phyloP scores from a whole-genome alignment of 768 basidiomycete genomes.

The Pleurotus citrinopileatus region DNA sequence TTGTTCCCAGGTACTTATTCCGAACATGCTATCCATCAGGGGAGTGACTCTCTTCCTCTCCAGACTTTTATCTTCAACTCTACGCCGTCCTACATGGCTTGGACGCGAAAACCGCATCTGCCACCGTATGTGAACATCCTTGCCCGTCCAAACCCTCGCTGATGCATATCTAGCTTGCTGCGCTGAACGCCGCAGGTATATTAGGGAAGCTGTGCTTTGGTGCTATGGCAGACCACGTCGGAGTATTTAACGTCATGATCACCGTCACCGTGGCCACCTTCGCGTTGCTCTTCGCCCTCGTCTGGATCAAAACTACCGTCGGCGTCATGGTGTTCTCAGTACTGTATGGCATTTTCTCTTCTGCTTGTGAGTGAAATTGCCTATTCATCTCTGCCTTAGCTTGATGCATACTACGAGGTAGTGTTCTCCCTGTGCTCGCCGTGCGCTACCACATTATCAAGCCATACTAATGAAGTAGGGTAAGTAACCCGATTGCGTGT shows the following conservation, averaged over 20 bases:
- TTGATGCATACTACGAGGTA: background rate
- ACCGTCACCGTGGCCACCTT: background rate
- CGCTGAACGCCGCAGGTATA: background rate
- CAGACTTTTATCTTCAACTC: background rate
- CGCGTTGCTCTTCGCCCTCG: background rate
- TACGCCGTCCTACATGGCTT: background rate
- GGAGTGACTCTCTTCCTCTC: background rate
- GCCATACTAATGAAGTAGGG: background rate
- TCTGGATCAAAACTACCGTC: background rate
- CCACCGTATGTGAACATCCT: background rate
- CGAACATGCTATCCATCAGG: too few species aligned
- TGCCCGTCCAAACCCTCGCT: too few species aligned
- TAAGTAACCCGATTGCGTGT: background rate
- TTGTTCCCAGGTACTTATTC: background rate
- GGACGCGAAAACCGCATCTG: background rate
- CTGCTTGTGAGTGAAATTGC: background rate
- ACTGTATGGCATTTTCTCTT: background rate
- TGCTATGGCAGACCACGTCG: background rate
- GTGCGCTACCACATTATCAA: background rate
- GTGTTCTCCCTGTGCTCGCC: background rate
- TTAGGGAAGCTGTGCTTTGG: background rate
- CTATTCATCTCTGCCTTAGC: background rate
- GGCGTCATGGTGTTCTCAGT: background rate
- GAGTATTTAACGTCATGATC: background rate
- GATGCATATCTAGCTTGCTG: too few species aligned